Percentiles rank a stretch among this genome's conserved stretches.
phyloP scores from a whole-genome alignment of 1,139 yeast species.

The Geotrichum candidum region DNA sequence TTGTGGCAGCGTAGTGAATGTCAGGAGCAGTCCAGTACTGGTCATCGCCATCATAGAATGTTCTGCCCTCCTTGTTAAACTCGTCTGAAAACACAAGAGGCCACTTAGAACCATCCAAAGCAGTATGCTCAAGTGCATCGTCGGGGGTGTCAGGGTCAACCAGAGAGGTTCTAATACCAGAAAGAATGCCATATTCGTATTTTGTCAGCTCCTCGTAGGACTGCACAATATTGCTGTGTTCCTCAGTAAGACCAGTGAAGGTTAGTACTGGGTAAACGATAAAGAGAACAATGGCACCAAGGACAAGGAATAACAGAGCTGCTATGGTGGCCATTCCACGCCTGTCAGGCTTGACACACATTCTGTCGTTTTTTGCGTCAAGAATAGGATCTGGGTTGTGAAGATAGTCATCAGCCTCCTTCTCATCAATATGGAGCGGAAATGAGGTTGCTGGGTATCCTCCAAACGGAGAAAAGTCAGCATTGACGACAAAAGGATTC shows the following conservation, averaged over 20 bases:
- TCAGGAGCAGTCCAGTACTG: constrained; percentile 78
- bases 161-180: constrained; percentile 55
- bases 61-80: constrained; percentile 74
- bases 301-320: constrained; percentile 20
- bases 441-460: constrained; percentile 88
- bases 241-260: constrained; percentile 52
- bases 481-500: constrained; percentile 35
- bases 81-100: constrained; percentile 73
- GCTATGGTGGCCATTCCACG: constrained; percentile 28
- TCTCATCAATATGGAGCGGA: constrained; percentile 80
- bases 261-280: constrained; percentile 70
- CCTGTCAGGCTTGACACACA: constrained; percentile 43
- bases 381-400: constrained; percentile 91
- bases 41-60: constrained; percentile 78
- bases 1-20: constrained; percentile 70
- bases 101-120: constrained; percentile 60
- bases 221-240: constrained; percentile 13
- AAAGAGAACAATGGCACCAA: constrained; percentile 62
- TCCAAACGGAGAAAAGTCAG: constrained; percentile 72
- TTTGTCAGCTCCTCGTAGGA: constrained; percentile 44
- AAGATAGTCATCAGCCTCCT: constrained; percentile 84
- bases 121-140: constrained; percentile 37
- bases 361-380: constrained; percentile 72
- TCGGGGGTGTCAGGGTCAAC: constrained; percentile 78
- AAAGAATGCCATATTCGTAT: constrained; percentile 53